phyloP scores from a whole-genome alignment of 1,284 basidiomycete genomes.

The Melanopsichium pennsylvanicum region DNA sequence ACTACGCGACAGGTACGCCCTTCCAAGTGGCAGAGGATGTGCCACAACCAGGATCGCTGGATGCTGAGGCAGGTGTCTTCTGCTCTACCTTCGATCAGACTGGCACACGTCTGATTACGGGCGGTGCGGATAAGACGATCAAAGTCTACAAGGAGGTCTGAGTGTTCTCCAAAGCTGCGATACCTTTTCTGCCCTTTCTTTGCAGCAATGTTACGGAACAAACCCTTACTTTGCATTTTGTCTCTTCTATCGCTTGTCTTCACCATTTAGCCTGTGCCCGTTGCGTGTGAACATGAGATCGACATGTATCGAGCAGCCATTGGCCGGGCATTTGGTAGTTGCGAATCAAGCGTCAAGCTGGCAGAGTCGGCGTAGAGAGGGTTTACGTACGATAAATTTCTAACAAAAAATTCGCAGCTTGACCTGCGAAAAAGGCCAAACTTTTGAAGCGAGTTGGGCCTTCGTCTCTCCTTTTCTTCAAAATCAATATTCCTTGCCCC shows the following conservation, averaged over 20 bases:
- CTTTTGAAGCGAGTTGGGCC: no score
- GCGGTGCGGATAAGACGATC: slow-evolving; percentile 89
- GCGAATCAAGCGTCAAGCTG: no score
- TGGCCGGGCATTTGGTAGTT: no score
- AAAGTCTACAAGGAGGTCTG: slow-evolving; percentile 53
- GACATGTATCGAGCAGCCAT: no score
- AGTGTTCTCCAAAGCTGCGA: not conserved
- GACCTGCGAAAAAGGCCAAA: no score
- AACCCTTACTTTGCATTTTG: not conserved
- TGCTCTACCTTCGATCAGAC: slow-evolving; percentile 96
- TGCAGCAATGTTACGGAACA: not conserved
- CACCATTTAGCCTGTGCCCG: no score
- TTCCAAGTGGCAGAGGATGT: slow-evolving; percentile 94
- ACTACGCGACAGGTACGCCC: slow-evolving; percentile 90
- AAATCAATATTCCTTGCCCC: not conserved
- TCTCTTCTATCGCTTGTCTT: not conserved
- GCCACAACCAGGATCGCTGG: slow-evolving; percentile 93
- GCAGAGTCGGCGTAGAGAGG: no score
- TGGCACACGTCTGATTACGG: slow-evolving; percentile 88
- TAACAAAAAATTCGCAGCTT: not conserved
- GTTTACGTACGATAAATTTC: not conserved
- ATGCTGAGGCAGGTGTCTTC: slow-evolving; percentile 88
- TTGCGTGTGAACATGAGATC: no score
- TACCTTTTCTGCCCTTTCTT: not conserved
- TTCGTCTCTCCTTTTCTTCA: slow-evolving; percentile 3